Evolutionary conservation across 2,329 filamentous ascomycete species (phyloP).

Genomic region (Pseudodiploospora longispora): DNA sequence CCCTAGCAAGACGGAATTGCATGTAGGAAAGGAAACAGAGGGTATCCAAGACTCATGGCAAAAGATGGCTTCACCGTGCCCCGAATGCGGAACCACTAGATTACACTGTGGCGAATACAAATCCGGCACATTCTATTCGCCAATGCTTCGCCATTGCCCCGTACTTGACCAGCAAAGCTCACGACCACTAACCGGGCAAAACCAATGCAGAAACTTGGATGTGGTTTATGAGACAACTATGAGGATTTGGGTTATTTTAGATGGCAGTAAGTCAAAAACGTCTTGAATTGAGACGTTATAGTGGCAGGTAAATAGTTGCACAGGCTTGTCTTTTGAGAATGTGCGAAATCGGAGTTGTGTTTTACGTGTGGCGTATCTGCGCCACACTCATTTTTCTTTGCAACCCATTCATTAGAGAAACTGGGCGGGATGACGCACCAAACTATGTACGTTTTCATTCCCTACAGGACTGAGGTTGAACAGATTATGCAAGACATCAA

Average conservation of each 20-base stretch:
- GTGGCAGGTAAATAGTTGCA: not conserved
- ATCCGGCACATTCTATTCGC: conserved; percentile 1
- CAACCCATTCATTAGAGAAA: not conserved
- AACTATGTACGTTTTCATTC: too few relatives aligned
- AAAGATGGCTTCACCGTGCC: conserved; percentile 1
- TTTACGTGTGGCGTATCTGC: not conserved
- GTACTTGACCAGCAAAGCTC: not conserved
- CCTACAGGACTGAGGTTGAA: too few relatives aligned
- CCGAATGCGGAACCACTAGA: not conserved
- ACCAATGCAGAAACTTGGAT: not conserved
- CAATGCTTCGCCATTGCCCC: not conserved
- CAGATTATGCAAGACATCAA: too few relatives aligned
- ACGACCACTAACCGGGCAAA: not conserved
- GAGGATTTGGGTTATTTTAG: too few relatives aligned
- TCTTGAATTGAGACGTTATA: not conserved
- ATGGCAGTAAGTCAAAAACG: not conserved
- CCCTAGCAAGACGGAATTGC: not conserved
- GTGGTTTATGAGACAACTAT: not conserved
- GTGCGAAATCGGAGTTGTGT: conserved; percentile 1
- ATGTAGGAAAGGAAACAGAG: not conserved
- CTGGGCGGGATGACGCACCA: too few relatives aligned
- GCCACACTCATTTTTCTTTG: conserved; percentile 1
- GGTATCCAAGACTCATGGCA: not conserved
- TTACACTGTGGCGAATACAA: not conserved
- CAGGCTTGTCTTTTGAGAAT: not conserved